Conservation (phyloP, 805 yeast species). For the Candida ortonii region DNA sequence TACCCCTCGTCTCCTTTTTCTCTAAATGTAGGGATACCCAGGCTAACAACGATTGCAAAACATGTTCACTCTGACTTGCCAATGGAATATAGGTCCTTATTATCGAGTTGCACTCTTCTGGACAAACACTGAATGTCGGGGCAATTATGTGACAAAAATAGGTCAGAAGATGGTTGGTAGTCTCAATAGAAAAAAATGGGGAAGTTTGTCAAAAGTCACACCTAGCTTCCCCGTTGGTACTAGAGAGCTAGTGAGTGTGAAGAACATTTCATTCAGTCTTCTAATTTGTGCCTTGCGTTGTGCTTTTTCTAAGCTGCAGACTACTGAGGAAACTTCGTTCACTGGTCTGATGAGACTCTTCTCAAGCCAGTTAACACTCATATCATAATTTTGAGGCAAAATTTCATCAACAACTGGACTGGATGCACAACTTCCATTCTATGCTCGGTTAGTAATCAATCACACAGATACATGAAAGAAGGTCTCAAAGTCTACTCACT, state of each 20-base stretch:
- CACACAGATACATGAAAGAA: no score
- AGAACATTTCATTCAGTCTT: no score
- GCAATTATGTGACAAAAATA: slow-evolving; percentile 11
- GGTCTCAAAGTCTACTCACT: no score
- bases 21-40: slow-evolving; percentile 12
- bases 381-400: no score
- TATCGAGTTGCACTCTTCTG: slow-evolving; percentile 8
- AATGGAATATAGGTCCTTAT: slow-evolving; percentile 10
- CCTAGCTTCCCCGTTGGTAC: background rate
- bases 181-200: slow-evolving; percentile 7
- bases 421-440: no score
- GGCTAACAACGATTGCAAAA: slow-evolving; percentile 7
- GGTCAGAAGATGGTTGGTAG: slow-evolving; percentile 4
- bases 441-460: no score
- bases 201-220: slow-evolving; percentile 3
- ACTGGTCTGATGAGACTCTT: no score
- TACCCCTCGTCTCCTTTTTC: slow-evolving; percentile 4
- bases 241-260: background rate
- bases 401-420: no score
- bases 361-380: no score
- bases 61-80: slow-evolving; percentile 6
- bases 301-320: no score
- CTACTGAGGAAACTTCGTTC: no score
- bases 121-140: slow-evolving; percentile 7
- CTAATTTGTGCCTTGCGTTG: no score